phyloP scores from a whole-genome alignment of 2,329 filamentous ascomycete genomes.

The Colletotrichum acutatum region DNA sequence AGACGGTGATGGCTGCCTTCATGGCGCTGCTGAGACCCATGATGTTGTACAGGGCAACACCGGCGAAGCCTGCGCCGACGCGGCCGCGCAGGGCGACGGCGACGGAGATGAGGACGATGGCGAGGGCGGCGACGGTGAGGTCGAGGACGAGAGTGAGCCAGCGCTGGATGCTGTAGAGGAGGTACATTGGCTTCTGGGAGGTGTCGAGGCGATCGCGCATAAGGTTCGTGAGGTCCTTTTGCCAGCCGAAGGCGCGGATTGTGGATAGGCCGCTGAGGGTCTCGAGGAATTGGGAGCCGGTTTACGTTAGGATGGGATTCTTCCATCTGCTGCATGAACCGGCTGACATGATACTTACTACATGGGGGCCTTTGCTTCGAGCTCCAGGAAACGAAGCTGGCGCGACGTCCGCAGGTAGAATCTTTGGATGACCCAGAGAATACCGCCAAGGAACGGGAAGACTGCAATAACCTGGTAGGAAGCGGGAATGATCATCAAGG shows the following conservation, averaged over 20 bases:
- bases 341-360: not conserved
- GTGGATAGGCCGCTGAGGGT: constrained; percentile 59
- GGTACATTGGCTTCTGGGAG: constrained; percentile 67
- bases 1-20: constrained; percentile 46
- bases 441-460: constrained; percentile 39
- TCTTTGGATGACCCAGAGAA: constrained; percentile 44
- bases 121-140: constrained; percentile 57
- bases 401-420: constrained; percentile 55
- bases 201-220: constrained; percentile 61
- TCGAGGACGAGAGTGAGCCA: constrained; percentile 66
- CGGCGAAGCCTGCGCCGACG: constrained; percentile 29
- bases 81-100: constrained; percentile 44
- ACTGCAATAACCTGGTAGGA: constrained; percentile 44
- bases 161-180: constrained; percentile 66
- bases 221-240: constrained; percentile 51
- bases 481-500: constrained; percentile 36
- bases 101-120: constrained; percentile 54
- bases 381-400: constrained; percentile 53
- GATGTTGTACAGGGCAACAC: constrained; percentile 43
- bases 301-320: constrained; percentile 35
- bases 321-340: not conserved
- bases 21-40: constrained; percentile 46
- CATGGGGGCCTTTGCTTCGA: constrained; percentile 53
- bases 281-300: constrained; percentile 52
- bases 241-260: constrained; percentile 67